Evolutionary conservation across 345 rosid genomes (phyloP).

Genomic region (Schrenkiella parvula): DNA sequence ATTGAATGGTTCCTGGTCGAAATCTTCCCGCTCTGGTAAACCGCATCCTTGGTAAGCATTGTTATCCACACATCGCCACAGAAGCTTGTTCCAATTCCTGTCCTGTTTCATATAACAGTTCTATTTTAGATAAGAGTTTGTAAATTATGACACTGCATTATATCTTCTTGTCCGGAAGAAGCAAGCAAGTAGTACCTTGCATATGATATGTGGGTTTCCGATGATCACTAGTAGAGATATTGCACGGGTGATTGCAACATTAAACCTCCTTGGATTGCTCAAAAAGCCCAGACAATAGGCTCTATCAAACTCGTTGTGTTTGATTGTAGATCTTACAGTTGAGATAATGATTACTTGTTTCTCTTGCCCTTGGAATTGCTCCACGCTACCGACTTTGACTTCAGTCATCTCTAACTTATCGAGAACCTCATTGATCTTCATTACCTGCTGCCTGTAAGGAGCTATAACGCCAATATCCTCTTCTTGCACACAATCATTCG

Average conservation of each 20-base stretch:
- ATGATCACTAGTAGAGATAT: conserved; percentile 65
- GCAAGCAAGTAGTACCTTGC: conserved; percentile 48
- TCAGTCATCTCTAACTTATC: conserved; percentile 57
- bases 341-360: conserved; percentile 72
- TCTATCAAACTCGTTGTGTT: conserved; percentile 70
- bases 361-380: conserved; percentile 98
- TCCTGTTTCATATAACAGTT: conserved; percentile 45
- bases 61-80: conserved; percentile 74
- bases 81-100: conserved; percentile 59
- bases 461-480: conserved; percentile 81
- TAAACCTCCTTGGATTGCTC: conserved; percentile 86
- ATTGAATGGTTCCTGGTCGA: conserved; percentile 23
- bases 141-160: background rate
- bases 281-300: conserved; percentile 69
- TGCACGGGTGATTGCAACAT: conserved; percentile 86
- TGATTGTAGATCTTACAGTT: conserved; percentile 82
- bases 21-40: conserved; percentile 59
- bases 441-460: conserved; percentile 90
- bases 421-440: conserved; percentile 63
- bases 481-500: conserved; percentile 44
- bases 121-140: background rate
- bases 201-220: conserved; percentile 82
- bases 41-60: conserved; percentile 70
- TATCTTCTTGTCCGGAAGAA: background rate
- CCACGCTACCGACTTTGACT: conserved; percentile 90